Evolutionary conservation across 805 yeast genomes (phyloP).

Genomic region (Priceomyces medius): DNA sequence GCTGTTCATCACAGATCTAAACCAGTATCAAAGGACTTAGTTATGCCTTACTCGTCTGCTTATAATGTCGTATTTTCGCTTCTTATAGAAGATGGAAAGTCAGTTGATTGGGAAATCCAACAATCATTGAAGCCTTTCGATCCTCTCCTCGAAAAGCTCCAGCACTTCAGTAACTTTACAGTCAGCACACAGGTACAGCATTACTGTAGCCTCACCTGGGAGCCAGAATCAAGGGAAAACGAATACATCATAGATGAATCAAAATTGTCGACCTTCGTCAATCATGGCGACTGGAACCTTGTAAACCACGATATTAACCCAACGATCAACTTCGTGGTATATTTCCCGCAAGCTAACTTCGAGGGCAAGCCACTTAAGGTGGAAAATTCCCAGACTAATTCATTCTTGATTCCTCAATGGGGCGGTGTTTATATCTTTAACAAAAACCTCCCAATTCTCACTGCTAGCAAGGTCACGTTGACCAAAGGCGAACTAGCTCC

Average conservation of each 20-base stretch:
- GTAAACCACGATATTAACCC: slow-evolving; percentile 61
- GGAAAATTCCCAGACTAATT: slow-evolving; percentile 48
- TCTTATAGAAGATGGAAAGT: slow-evolving; percentile 65
- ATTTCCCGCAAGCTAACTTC: slow-evolving; percentile 51
- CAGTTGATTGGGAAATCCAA: slow-evolving; percentile 74
- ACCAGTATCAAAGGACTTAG: slow-evolving; percentile 27
- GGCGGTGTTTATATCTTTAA: slow-evolving; percentile 69
- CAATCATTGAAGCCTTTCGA: slow-evolving; percentile 49
- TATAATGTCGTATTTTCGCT: slow-evolving; percentile 77
- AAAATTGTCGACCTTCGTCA: slow-evolving; percentile 73
- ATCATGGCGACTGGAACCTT: slow-evolving; percentile 81
- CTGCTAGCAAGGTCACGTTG: slow-evolving; percentile 23
- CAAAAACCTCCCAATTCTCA: slow-evolving; percentile 17
- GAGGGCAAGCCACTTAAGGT: slow-evolving; percentile 50
- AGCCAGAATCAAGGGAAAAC: slow-evolving; percentile 14
- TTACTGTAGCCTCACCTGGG: slow-evolving; percentile 46
- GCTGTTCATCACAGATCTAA: slow-evolving; percentile 8
- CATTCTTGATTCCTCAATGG: slow-evolving; percentile 85
- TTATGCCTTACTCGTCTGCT: slow-evolving; percentile 59
- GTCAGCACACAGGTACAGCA: slow-evolving; percentile 78
- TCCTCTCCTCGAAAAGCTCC: slow-evolving; percentile 54
- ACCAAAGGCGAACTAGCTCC: slow-evolving; percentile 49
- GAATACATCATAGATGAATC: slow-evolving; percentile 39
- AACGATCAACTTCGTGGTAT: slow-evolving; percentile 66
- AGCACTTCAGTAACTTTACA: slow-evolving; percentile 64